A percentile compares a stretch with the other conserved stretches of the same genome.
Evolutionary conservation across 371 early-diverging fungal species (phyloP).

Genomic region (Polyrhizophydium stewartii): DNA sequence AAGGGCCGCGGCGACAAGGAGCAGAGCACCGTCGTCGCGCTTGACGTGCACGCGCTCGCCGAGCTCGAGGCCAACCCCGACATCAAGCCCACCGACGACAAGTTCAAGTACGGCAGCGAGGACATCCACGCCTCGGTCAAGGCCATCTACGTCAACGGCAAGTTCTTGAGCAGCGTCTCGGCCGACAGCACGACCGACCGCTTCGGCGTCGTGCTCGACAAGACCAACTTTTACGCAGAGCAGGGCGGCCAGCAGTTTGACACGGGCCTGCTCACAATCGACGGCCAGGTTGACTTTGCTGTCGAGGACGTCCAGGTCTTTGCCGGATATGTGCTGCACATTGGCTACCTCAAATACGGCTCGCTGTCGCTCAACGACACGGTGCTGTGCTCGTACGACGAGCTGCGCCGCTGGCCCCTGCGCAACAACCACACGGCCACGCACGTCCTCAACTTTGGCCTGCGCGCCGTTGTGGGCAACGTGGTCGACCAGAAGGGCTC

Average conservation of each 20-base stretch:
- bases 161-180: slow-evolving; percentile 43
- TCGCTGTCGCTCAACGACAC: slow-evolving; percentile 60
- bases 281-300: slow-evolving; percentile 78
- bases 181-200: slow-evolving; percentile 35
- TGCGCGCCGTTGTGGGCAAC: slow-evolving; percentile 75
- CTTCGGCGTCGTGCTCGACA: slow-evolving; percentile 93
- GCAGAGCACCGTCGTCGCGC: slow-evolving; percentile 65
- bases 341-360: slow-evolving; percentile 92
- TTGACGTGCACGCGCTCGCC: slow-evolving; percentile 91
- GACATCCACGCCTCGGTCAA: slow-evolving; percentile 67
- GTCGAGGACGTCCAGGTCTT: slow-evolving; percentile 96
- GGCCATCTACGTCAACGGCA: slow-evolving; percentile 60
- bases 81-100: slow-evolving; percentile 87
- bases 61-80: slow-evolving; percentile 68
- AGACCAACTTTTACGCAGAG: slow-evolving; percentile 99
- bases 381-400: slow-evolving; percentile 82
- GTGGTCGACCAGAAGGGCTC: slow-evolving; percentile 96
- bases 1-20: slow-evolving; percentile 43
- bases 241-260: slow-evolving; percentile 99
- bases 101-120: slow-evolving; percentile 75
- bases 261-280: slow-evolving; percentile 85
- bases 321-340: slow-evolving; percentile 96
- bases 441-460: slow-evolving; percentile 96
- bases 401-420: slow-evolving; percentile 80
- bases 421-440: slow-evolving; percentile 98